Evolutionary conservation across 345 rosid genomes (phyloP), one percentile per base, ranked within the genome.

Genomic region (Eucalyptus marginata): DNA sequence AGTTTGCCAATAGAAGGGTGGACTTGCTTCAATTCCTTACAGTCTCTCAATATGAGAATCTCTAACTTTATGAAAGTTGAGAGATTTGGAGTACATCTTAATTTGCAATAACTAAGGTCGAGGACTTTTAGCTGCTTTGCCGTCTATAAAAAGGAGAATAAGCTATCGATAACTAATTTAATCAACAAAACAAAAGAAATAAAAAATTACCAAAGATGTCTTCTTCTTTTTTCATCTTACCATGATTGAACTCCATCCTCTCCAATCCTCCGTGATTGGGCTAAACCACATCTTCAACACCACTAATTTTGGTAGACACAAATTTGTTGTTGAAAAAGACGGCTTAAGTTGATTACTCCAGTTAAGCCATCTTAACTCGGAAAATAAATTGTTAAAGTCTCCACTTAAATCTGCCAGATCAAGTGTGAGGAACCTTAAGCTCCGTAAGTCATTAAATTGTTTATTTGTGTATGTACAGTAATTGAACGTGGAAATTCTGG

Each of bases 361-460:
- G 4, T 0, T 0, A 52, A 54, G 5, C 58, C 58, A 54, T 54
- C 58, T 54, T 54, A 54, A 54, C 25, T 54, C 11, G 25, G 58
- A 54, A 54, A 54, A 8, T 0, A 54, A 8, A 20, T 54, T 8
- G 10, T 54, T 20, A 20, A 54, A 54, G 0, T 54, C 58, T 54
- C 58, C 58, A 18, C 24, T 54, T 54, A 54, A 18, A 20, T 0
- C 58, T 20, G 58, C 58, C 0, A 0, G 3, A 0, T 0, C 0
- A 54, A 54, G 25, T 20, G 0, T 8, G 10, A 54, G 58, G 58
- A 0, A 54, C 58, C 58, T 20, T 54, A 54, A 54, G 25, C 0
- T 54, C 2, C 25, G 58, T 7, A 54, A 54, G 58, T 54, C 0
- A 1, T 1, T 54, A 54, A 54, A 54, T 20, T 54, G 58, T 54